Conservation (phyloP, 208 protist species). For the Paratrypanosoma confusum region DNA sequence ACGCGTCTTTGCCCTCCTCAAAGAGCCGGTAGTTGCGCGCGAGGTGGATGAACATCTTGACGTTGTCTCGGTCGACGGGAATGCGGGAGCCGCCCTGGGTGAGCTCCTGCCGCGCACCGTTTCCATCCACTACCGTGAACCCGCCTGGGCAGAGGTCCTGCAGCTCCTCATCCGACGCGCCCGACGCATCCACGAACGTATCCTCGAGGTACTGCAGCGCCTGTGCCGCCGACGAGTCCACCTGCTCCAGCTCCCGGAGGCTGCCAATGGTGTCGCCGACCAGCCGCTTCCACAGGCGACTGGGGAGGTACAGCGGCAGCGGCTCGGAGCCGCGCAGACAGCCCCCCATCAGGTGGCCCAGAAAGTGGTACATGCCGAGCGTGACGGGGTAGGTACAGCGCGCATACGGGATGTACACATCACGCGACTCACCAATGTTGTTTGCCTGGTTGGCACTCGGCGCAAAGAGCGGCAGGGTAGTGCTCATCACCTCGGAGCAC, state of each 20-base stretch:
- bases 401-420: constrained; percentile 74
- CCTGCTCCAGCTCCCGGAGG: constrained; percentile 35
- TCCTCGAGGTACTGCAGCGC: constrained; percentile 45
- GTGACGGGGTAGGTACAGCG: constrained; percentile 21
- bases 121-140: constrained; percentile 52
- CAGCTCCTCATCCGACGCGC: constrained; percentile 27
- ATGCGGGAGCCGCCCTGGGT: constrained; percentile 25
- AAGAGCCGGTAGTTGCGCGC: constrained; percentile 45
- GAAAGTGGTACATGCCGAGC: constrained; percentile 80
- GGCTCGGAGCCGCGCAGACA: constrained; percentile 86
- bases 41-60: constrained; percentile 45
- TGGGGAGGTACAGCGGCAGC: constrained; percentile 86
- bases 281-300: constrained; percentile 85
- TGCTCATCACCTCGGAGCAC: constrained; percentile 83
- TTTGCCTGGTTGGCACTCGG: constrained; percentile 64
- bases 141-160: constrained; percentile 46
- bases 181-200: not conserved
- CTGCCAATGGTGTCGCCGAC: constrained; percentile 46
- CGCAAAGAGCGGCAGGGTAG: constrained; percentile 75
- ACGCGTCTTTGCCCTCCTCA: constrained; percentile 21
- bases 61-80: constrained; percentile 42
- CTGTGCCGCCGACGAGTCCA: constrained; percentile 39
- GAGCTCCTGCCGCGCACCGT: constrained; percentile 32
- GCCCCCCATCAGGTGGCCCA: constrained; percentile 90
- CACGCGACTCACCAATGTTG: constrained; percentile 64